These are phyloP conservation scores for Yarrowia sp. DNA, from an alignment of 805 yeast genomes.

Conservation along the genomic window DNA sequence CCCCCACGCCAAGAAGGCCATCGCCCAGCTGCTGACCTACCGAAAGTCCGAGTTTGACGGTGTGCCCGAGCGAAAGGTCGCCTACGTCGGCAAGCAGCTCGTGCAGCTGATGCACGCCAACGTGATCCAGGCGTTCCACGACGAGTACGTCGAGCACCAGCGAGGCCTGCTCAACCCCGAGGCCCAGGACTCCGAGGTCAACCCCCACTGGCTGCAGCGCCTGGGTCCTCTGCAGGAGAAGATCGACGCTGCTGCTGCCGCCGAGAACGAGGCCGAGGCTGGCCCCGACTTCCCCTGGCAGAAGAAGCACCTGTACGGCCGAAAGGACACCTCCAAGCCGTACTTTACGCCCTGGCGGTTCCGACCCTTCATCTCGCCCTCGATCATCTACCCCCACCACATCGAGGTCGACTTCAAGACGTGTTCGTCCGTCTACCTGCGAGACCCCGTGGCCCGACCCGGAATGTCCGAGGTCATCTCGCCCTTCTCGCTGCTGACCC, in stretches of 20 bases:
- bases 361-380: conserved; percentile 88
- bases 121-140: not conserved
- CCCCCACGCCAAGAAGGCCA: not conserved
- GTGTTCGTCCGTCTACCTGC: conserved; percentile 93
- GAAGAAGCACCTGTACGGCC: conserved; percentile 68
- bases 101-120: not conserved
- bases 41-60: conserved; percentile 7
- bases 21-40: not conserved
- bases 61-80: conserved; percentile 9
- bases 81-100: not conserved
- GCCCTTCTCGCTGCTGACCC: conserved; percentile 77
- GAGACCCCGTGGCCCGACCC: conserved; percentile 96
- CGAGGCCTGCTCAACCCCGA: not conserved
- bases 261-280: conserved; percentile 52
- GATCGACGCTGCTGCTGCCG: conserved; percentile 47
- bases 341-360: conserved; percentile 98
- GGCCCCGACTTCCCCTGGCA: conserved; percentile 73
- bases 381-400: conserved; percentile 89
- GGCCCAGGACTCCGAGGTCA: not conserved
- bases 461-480: conserved; percentile 94
- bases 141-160: not conserved
- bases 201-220: conserved; percentile 47
- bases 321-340: conserved; percentile 69
- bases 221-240: conserved; percentile 46
- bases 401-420: conserved; percentile 85